These are phyloP conservation scores for Bimuria novae-zelandiae DNA, from an alignment of 2,329 filamentous ascomycete genomes.

Conservation along the genomic window DNA sequence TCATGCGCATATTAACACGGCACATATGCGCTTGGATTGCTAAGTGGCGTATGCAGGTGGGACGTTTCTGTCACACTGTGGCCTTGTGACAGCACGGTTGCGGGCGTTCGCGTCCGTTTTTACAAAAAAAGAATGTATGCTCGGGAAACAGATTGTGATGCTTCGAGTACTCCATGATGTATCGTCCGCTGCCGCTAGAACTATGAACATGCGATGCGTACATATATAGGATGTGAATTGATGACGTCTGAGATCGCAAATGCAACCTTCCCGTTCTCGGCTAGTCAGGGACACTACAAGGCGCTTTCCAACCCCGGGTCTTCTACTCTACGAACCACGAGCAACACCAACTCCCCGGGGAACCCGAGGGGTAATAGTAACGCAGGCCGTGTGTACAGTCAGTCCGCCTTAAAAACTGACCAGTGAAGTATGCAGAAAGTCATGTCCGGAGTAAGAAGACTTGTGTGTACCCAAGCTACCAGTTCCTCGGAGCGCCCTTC, in stretches of 20 bases:
- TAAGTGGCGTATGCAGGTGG: neutral
- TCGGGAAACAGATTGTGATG: neutral
- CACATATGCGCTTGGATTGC: no score
- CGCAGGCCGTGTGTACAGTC: no score
- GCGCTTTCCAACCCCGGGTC: no score
- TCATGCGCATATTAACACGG: no score
- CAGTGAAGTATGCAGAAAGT: no score
- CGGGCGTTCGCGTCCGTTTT: neutral
- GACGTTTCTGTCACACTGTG: neutral
- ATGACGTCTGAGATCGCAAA: no score
- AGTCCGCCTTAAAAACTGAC: no score
- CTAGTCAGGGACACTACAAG: neutral
- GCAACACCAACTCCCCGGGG: no score
- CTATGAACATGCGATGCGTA: neutral
- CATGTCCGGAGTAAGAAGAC: no score
- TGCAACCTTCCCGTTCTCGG: neutral
- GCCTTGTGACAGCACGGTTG: neutral
- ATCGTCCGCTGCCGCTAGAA: neutral
- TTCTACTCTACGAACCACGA: no score
- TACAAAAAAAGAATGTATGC: neutral
- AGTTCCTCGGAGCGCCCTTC: neutral
- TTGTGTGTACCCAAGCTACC: no score
- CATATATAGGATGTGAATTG: neutral
- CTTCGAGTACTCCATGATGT: neutral
- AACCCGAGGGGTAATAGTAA: no score